Evolutionary conservation across 345 rosid species (phyloP), one percentile per base, ranked within the genome.

Genomic region (Noccaea caerulescens): DNA sequence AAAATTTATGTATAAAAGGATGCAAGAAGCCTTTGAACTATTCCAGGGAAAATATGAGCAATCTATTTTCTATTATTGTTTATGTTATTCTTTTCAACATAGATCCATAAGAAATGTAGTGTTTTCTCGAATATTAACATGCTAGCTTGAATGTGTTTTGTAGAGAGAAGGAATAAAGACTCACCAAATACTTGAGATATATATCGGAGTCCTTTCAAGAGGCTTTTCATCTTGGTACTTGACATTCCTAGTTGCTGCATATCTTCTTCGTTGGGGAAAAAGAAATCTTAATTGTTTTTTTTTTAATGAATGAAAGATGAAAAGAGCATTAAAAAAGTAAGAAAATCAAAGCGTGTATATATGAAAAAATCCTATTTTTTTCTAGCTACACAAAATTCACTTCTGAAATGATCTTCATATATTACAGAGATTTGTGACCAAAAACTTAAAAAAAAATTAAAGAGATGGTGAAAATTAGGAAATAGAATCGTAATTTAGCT

Each of bases 121-220:
- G 14, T 6, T 38, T 56, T 32, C 10, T 53, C 2, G 16, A 27
- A 27, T 20, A 59, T 7, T 8, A 27, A 46, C 18, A 12, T 8
- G n/a, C 23, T 39, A 18, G 25, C 7, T 27, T 1, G 54, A 39
- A 42, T 5, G 4, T 27, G 30, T 27, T 20, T 2, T 27, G 30
- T 0, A 27, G 34, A 18, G 42, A 49, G 8, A 49, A 42, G 8
- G 8, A 30, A 30, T 3, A 12, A 8, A 12, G 62, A 68, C 53
- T 10, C 57, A 88, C 88, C 85, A 57, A 86, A 87, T 1, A 80
- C 80, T 7, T 84, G 84, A 18, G 83, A 70, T 27, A 89, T 72
- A 58, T 72, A 80, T 72, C 78, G 82, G 0, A 89, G 71, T 13
- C 92, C 88, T 73, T 76, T 85, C 3, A 82, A 45, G 46, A 89